A percentile compares a stretch with the other conserved stretches of the same genome.
Conservation (phyloP, 768 basidiomycete genomes). For the Lactarius sp. region DNA sequence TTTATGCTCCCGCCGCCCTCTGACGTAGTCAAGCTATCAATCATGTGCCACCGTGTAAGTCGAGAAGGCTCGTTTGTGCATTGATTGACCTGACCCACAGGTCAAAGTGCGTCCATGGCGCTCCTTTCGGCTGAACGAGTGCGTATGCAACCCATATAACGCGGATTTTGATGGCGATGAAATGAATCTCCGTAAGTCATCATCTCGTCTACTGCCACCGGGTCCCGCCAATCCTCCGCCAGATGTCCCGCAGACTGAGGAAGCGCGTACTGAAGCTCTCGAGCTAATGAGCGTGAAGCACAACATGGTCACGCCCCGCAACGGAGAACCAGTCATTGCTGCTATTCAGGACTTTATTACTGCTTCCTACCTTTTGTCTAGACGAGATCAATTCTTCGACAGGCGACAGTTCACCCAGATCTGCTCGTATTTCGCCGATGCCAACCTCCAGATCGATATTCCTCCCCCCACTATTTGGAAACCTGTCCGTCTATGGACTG, state of each 20-base stretch:
- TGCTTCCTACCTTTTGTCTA: constrained; percentile 91
- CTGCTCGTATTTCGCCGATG: constrained; percentile 91
- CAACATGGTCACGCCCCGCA: constrained; percentile 95
- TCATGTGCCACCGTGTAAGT: constrained; percentile 93
- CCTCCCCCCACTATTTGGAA: constrained; percentile 95
- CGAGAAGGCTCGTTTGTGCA: neutral
- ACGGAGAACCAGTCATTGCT: constrained; percentile 98
- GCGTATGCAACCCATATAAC: constrained; percentile 98
- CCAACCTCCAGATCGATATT: constrained; percentile 87
- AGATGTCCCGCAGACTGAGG: constrained; percentile 99
- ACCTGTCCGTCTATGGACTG: constrained; percentile 91
- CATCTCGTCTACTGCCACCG: constrained; percentile 4
- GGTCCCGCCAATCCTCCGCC: constrained; percentile 13
- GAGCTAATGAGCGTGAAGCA: constrained; percentile 97
- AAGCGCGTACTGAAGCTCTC: constrained; percentile 93
- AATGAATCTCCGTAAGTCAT: constrained; percentile 90
- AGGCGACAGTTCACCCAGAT: constrained; percentile 95
- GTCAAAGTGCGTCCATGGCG: constrained; percentile 95
- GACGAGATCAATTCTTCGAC: constrained; percentile 89
- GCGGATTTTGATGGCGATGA: constrained; percentile 99
- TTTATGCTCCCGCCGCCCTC: constrained; percentile 6
- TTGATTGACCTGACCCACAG: constrained; percentile 33
- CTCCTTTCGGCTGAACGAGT: constrained; percentile 95
- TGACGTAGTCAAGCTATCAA: constrained; percentile 66
- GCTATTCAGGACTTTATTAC: constrained; percentile 99